Base-by-base conservation (phyloP, 306 rosid genomes). In the Glycine latifolia region DNA sequence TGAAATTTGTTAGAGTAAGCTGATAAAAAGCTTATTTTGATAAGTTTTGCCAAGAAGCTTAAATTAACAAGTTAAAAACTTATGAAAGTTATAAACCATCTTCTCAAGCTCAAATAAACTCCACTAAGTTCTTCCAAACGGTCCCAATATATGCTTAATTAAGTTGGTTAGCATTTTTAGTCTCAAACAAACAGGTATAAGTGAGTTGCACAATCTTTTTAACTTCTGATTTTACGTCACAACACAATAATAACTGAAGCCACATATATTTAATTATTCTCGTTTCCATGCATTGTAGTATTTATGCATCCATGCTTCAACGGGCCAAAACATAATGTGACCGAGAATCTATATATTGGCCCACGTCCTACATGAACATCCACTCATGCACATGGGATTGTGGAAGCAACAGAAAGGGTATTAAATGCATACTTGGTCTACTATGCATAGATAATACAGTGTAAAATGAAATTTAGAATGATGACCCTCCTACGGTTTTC, bases 341-440 rank as follows among this genome's bases (percentile, higher is more conserved):
- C 41, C 56, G 47, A 8, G 55, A 68, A 68, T 10, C 1, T 16
- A 46, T 20, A 20, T 68, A 14, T 65, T 46, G 74, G 56, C 39
- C 74, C 56, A 69, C 74, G 41, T 47, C 53, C 41, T 44, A 68
- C 73, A 68, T 44, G 73, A 44, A 67, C 52, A 44, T 68, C 9
- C 54, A 68, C 55, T 6, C 15, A 68, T 69, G 56, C 41, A 69
- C 56, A 69, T 69, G 74, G 55, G 56, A 46, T 47, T 69, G 74
- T 69, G 17, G 41, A 69, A 69, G 41, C 56, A 69, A 10, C 6
- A 17, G 15, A 68, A 44, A 69, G 16, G 41, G 8, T 69, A 69
- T 69, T 69, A 69, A 69, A 46, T 69, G 74, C 56, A 69, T 69
- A 17, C 56, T 46, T 68, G 54, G 58, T 70, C 43, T 11, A 20